These are phyloP conservation scores for Ophiostoma tasmaniense DNA, from an alignment of 2,329 filamentous ascomycete species.

Conservation along the genomic window DNA sequence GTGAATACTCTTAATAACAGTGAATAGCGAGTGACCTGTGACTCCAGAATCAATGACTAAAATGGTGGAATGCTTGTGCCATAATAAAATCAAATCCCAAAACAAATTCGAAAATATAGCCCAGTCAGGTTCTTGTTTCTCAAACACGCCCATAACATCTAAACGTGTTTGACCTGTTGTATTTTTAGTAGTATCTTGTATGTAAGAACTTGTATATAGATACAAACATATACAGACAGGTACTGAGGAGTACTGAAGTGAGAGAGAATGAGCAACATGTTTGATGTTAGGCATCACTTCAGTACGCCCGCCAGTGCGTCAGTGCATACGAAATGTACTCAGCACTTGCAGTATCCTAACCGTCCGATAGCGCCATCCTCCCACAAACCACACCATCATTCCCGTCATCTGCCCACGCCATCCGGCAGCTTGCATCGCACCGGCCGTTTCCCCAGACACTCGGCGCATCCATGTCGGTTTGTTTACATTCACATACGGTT, in stretches of 20 bases:
- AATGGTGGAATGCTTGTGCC: not conserved
- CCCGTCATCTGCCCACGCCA: conserved; percentile 16
- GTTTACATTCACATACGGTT: not conserved
- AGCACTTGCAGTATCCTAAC: not conserved
- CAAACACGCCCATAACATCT: not conserved
- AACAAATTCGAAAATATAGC: not conserved
- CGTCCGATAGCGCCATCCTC: conserved; percentile 9
- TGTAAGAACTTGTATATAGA: not conserved
- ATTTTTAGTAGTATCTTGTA: too few relatives aligned
- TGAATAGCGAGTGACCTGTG: not conserved
- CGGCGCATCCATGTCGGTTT: not conserved
- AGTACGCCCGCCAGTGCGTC: not conserved
- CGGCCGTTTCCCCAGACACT: conserved; percentile 6
- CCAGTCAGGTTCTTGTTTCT: not conserved
- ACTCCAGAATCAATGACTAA: not conserved
- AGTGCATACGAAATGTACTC: not conserved
- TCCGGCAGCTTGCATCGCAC: conserved; percentile 4
- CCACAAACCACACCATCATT: conserved; percentile 15
- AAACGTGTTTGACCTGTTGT: not conserved
- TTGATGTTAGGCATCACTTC: not conserved
- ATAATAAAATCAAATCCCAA: not conserved
- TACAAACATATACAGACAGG: too few relatives aligned
- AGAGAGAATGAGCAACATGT: not conserved
- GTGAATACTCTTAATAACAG: too few relatives aligned
- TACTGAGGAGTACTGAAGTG: not conserved